Base-by-base conservation (phyloP, 306 rosid species). In the Cyclanthera cordifolia region DNA sequence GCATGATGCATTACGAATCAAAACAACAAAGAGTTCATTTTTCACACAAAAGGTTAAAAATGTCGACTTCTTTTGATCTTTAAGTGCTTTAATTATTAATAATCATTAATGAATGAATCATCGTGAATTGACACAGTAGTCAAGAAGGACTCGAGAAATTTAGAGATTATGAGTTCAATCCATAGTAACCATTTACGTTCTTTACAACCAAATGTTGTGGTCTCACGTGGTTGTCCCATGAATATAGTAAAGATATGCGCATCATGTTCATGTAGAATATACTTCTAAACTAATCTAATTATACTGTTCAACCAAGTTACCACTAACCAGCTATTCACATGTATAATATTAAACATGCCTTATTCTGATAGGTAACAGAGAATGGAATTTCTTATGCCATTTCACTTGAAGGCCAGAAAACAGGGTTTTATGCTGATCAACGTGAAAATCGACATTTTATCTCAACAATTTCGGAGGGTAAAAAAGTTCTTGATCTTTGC, bases 351-450 rank as follows among this genome's bases (percentile, higher is more conserved):
- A 11, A 54, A 54, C 59, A 45, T 67, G 63, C 21, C 61, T 48
- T 68, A 37, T 15, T 74, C 46, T 34, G 41, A 6, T 34, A 92
- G 97, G 87, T 89, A 41, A 67, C 68, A 64, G 98, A 92, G 80
- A 92, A 87, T 74, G 91, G 83, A 69, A 83, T 89, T 72, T 76
- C 41, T 14, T 89, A 89, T 76, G 73, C 95, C 47, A 83, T 92
- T 80, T 93, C 95, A 69, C 82, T 89, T 25, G 89, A 83, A 41
- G 98, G 96, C 19, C 98, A 93, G 82, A 93, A 93, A 85, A 93
- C 96, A 2, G 96, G 96, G 73, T 93, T 93, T 73, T 89, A 93
- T 74, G 94, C 93, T n/a, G 96, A 89, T 81, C 96, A 93, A 73
- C 96, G 91, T 11, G 96, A 87, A 74, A 89, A 83, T 79, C 89